phyloP scores from a whole-genome alignment of 371 early-diverging fungal species.

The Mortierella sp. region DNA sequence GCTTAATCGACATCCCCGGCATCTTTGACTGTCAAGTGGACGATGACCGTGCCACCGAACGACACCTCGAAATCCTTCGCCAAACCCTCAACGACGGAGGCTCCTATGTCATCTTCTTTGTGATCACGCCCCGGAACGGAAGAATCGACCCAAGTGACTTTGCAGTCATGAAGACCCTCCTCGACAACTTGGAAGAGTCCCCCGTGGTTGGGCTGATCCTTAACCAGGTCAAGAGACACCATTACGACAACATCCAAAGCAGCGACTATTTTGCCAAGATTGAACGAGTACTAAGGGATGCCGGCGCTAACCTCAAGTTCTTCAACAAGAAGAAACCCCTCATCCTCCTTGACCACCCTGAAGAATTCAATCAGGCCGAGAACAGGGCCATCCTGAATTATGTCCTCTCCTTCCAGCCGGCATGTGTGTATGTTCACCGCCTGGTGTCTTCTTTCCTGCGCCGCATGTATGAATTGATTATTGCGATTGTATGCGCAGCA shows the following conservation, averaged over 20 bases:
- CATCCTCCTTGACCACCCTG: neutral
- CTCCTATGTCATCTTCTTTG: constrained; percentile 9
- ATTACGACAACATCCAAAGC: neutral
- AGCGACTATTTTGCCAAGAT: neutral
- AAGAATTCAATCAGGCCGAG: neutral
- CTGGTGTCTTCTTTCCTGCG: neutral
- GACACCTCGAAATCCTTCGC: neutral
- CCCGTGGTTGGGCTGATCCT: constrained; percentile 8
- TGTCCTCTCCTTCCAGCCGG: neutral
- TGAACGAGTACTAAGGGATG: neutral
- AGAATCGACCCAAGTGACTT: neutral
- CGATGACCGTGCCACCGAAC: neutral
- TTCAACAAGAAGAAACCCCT: neutral
- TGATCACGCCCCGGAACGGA: constrained; percentile 2
- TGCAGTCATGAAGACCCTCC: neutral
- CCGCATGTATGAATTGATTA: neutral
- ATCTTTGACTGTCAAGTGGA: neutral
- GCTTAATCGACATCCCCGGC: constrained; percentile 9
- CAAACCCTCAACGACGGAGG: constrained; percentile 2
- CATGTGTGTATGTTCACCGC: neutral
- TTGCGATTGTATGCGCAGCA: neutral
- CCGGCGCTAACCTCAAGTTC: neutral
- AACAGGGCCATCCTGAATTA: neutral
- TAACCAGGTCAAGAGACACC: neutral
- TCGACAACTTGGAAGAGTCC: neutral